phyloP scores from a whole-genome alignment of 2,329 filamentous ascomycete species.

The Aspergillus fumigatiaffinis region DNA sequence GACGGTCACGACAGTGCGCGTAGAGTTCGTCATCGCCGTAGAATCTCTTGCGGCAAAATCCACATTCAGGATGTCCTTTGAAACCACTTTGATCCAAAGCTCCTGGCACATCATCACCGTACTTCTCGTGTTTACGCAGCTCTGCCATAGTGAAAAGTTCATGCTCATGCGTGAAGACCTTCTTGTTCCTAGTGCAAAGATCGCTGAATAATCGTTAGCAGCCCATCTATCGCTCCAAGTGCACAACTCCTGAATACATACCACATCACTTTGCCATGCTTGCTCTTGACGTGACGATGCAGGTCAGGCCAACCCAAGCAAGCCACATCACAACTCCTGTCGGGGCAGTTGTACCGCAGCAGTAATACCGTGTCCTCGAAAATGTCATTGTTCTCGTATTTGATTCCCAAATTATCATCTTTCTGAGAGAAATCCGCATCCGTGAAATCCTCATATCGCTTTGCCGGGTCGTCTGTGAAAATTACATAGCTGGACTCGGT shows the following conservation, averaged over 20 bases:
- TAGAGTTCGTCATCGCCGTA: conserved; percentile 96
- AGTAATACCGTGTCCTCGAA: conserved; percentile 86
- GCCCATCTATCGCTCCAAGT: background rate
- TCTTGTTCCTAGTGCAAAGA: conserved; percentile 89
- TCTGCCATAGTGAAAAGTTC: conserved; percentile 81
- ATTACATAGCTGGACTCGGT: conserved; percentile 65
- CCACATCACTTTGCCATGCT: conserved; percentile 84
- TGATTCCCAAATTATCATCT: conserved; percentile 85
- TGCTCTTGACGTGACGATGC: conserved; percentile 74
- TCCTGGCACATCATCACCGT: conserved; percentile 86
- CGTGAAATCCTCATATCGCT: conserved; percentile 80
- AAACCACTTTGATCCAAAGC: conserved; percentile 91
- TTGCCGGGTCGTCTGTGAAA: conserved; percentile 80
- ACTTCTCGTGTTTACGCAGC: conserved; percentile 80
- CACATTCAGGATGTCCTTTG: conserved; percentile 90
- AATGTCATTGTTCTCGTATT: conserved; percentile 83
- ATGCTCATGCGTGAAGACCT: conserved; percentile 97
- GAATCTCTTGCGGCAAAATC: conserved; percentile 86
- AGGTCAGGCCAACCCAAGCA: conserved; percentile 77
- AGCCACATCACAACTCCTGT: conserved; percentile 76
- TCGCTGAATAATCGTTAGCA: conserved; percentile 50
- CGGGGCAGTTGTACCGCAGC: conserved; percentile 91
- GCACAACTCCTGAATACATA: conserved; percentile 31
- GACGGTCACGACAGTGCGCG: conserved; percentile 85
- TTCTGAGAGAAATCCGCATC: conserved; percentile 68